Evolutionary conservation across 345 rosid genomes (phyloP).

Genomic region (Citrus sinensis): DVS_A1.0 CM039162.1:30887001-30887500

Average conservation of each 20-base stretch:
- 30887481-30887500: background rate
- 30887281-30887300: no score
- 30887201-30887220: slow-evolving; percentile 67
- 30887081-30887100: slow-evolving; percentile 55
- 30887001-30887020: slow-evolving; percentile 52
- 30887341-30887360: no score
- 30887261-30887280: slow-evolving; percentile 56
- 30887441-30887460: background rate
- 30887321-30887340: no score
- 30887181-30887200: slow-evolving; percentile 74
- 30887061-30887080: slow-evolving; percentile 47
- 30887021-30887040: slow-evolving; percentile 73
- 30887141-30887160: slow-evolving; percentile 73
- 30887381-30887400: background rate
- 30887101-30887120: slow-evolving; percentile 83
- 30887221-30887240: slow-evolving; percentile 61
- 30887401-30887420: background rate
- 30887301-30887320: no score
- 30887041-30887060: slow-evolving; percentile 52
- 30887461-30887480: background rate
- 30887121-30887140: slow-evolving; percentile 64
- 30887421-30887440: background rate
- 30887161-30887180: slow-evolving; percentile 70
- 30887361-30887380: background rate
- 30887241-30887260: slow-evolving; percentile 89